Percentiles rank a stretch among this genome's conserved stretches.
Evolutionary conservation across 1,284 basidiomycete genomes (phyloP).

Genomic region (Ceratobasidium sp.): DNA sequence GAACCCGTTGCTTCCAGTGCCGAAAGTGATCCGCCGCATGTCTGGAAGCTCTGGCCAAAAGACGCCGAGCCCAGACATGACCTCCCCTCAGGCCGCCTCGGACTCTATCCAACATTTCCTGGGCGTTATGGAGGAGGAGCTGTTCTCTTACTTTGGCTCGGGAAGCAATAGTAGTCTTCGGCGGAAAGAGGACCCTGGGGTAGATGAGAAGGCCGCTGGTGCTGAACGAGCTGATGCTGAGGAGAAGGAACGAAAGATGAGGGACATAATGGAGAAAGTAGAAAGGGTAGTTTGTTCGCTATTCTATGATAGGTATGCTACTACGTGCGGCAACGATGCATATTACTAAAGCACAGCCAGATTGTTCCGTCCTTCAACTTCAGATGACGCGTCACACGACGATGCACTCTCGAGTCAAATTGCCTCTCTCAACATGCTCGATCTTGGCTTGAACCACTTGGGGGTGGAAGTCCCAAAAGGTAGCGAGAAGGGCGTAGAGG

Average conservation of each 20-base stretch:
- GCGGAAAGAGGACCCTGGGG: conserved; percentile 44
- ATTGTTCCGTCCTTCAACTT: conserved; percentile 67
- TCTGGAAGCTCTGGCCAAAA: conserved; percentile 3
- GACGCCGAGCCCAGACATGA: conserved; percentile 36
- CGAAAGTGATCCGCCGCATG: conserved; percentile 15
- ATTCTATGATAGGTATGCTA: conserved; percentile 71
- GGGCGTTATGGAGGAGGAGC: conserved; percentile 61
- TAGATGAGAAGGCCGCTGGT: conserved; percentile 47
- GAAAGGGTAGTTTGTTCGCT: conserved; percentile 72
- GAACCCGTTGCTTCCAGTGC: conserved; percentile 36
- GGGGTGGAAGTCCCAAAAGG: conserved; percentile 69
- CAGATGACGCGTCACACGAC: conserved; percentile 85
- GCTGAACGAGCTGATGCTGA: conserved; percentile 41
- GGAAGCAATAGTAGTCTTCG: conserved; percentile 40
- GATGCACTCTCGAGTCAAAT: conserved; percentile 86
- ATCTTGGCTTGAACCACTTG: conserved; percentile 84
- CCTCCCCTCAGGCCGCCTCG: conserved; percentile 44
- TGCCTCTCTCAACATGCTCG: conserved; percentile 87
- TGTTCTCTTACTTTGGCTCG: conserved; percentile 50
- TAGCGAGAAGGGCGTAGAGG: conserved; percentile 55
- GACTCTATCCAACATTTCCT: conserved; percentile 78
- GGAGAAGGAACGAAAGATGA: conserved; percentile 50
- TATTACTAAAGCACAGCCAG: conserved; percentile 47
- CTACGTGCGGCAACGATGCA: not conserved
- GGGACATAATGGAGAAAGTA: conserved; percentile 69